A percentile compares a stretch with the other conserved stretches of the same genome.
These are phyloP conservation scores for Diversispora eburnea DNA, from an alignment of 192 early-diverging fungal genomes.

Conservation along the genomic window DNA sequence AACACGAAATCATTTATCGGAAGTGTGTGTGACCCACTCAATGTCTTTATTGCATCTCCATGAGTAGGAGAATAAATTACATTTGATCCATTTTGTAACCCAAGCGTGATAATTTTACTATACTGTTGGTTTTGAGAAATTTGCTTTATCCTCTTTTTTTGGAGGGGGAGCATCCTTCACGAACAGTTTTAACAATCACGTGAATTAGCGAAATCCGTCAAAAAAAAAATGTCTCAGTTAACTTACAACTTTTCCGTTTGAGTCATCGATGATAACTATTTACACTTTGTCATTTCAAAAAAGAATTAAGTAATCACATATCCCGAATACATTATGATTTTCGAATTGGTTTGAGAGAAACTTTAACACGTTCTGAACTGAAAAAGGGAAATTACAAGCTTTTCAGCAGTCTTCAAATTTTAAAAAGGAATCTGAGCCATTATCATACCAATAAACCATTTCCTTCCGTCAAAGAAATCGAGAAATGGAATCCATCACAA, in stretches of 20 bases:
- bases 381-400: too few species aligned
- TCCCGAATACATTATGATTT: too few species aligned
- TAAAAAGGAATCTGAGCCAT: conserved; percentile 11
- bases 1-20: conserved; percentile 50
- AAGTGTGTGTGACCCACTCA: conserved; percentile 46
- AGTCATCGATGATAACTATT: conserved; percentile 34
- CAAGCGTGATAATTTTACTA: conserved; percentile 47
- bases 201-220: not conserved
- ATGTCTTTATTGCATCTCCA: conserved; percentile 40
- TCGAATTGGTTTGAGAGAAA: too few species aligned
- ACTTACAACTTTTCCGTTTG: conserved; percentile 31
- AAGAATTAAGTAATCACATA: too few species aligned
- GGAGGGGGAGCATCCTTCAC: conserved; percentile 11
- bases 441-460: not conserved
- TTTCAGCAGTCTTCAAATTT: not conserved
- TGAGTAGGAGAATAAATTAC: conserved; percentile 49
- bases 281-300: too few species aligned
- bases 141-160: conserved; percentile 41
- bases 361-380: too few species aligned
- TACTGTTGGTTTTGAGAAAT: conserved; percentile 3
- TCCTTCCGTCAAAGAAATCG: conserved; percentile 9
- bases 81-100: conserved; percentile 47
- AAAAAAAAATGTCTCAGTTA: not conserved
- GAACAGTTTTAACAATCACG: conserved; percentile 10
- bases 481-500: not conserved